Evolutionary conservation across 2,329 filamentous ascomycete genomes (phyloP).

Genomic region (Raffaelea arxii): DNA sequence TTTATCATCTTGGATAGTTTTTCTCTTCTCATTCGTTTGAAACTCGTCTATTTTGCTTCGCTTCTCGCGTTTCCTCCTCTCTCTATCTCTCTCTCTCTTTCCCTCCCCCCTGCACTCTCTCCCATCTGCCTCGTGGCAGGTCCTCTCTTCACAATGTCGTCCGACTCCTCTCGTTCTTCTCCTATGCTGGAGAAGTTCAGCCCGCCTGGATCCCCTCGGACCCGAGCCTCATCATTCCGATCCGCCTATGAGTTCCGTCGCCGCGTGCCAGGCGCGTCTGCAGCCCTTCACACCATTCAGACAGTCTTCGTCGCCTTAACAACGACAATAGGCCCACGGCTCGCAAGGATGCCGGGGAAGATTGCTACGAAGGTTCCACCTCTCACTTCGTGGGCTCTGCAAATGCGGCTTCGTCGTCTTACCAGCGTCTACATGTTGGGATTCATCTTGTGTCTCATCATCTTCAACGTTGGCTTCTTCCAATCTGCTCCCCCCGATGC

Average conservation of each 20-base stretch:
- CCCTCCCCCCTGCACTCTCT: background rate
- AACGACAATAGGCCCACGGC: background rate
- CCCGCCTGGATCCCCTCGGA: slow-evolving; percentile 8
- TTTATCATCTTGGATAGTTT: too few relatives aligned
- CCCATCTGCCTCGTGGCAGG: background rate
- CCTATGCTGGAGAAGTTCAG: slow-evolving; percentile 10
- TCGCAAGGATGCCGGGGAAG: background rate
- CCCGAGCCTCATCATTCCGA: slow-evolving; percentile 5
- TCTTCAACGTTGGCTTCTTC: slow-evolving; percentile 1
- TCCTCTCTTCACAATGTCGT: slow-evolving; percentile 7
- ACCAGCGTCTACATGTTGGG: slow-evolving; percentile 9
- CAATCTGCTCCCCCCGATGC: background rate
- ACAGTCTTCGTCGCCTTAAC: background rate
- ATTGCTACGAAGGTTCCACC: background rate
- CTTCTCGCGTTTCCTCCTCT: too few relatives aligned
- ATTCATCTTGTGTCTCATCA: slow-evolving; percentile 1
- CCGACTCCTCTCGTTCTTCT: slow-evolving; percentile 10
- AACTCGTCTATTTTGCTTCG: too few relatives aligned
- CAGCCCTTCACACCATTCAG: slow-evolving; percentile 3
- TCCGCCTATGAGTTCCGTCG: slow-evolving; percentile 3
- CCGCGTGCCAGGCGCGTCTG: slow-evolving; percentile 1
- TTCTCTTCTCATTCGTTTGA: too few relatives aligned
- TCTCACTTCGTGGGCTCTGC: slow-evolving; percentile 4
- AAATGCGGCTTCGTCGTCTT: slow-evolving; percentile 9
- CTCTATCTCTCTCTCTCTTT: background rate